Percentiles rank a stretch among this genome's conserved stretches.
Evolutionary conservation across 495 filamentous ascomycete species (phyloP).

Genomic region (Aspergillus biplanus): DNA sequence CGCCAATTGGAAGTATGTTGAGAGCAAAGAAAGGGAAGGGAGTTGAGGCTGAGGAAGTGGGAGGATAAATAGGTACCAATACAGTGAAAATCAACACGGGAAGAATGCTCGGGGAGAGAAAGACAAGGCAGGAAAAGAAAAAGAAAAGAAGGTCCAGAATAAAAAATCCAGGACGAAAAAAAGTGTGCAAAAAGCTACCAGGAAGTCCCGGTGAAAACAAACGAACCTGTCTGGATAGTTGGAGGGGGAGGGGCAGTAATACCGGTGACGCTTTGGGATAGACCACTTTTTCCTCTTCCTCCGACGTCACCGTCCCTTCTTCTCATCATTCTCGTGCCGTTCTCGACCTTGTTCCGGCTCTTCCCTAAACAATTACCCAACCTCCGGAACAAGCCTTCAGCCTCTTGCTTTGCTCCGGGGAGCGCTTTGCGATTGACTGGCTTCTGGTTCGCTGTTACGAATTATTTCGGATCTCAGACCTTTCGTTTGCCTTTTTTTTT

Average conservation of each 20-base stretch:
- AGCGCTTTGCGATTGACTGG: conserved; percentile 4
- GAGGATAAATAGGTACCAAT: conserved; percentile 20
- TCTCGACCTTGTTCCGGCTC: conserved; percentile 39
- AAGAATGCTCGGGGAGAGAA: conserved; percentile 10
- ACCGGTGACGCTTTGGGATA: conserved; percentile 48
- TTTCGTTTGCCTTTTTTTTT: background rate
- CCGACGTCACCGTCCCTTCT: conserved; percentile 44
- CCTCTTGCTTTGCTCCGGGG: conserved; percentile 5
- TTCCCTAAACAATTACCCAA: conserved; percentile 45
- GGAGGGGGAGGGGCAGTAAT: conserved; percentile 38
- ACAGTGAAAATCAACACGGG: background rate
- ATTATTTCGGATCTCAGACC: conserved; percentile 12
- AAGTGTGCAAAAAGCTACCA: background rate
- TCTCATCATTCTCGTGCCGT: conserved; percentile 32
- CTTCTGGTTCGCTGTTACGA: conserved; percentile 7
- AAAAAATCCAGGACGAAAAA: conserved; percentile 23
- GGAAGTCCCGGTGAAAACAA: conserved; percentile 33
- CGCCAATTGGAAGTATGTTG: conserved; percentile 10
- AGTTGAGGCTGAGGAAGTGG: conserved; percentile 11
- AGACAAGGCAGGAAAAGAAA: conserved; percentile 27
- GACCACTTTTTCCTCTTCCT: conserved; percentile 13
- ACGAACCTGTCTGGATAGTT: conserved; percentile 12
- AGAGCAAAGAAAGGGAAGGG: conserved; percentile 24
- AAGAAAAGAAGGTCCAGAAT: conserved; percentile 6
- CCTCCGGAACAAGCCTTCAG: conserved; percentile 22